Base-by-base conservation (phyloP, 495 filamentous ascomycete genomes). In the Neurospora intermedia region DNA sequence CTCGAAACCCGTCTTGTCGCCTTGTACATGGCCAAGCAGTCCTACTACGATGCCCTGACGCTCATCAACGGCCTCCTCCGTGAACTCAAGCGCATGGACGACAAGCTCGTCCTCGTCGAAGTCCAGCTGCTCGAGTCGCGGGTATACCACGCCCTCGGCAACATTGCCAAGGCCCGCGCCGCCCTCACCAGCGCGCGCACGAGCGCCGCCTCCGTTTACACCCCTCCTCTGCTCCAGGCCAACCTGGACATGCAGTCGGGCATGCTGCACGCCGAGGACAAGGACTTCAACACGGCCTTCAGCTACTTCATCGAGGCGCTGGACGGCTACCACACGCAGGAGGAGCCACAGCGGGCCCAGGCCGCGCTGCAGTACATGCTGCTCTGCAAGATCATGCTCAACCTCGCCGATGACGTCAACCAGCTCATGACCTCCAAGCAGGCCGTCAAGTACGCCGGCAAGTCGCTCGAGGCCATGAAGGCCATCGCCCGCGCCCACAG, bases 281-380 rank as follows among this genome's bases (percentile, higher is more conserved):
- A 93, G 83, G 96, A 99, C 84, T 99, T 98, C 88, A 97, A 95
- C 83, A 99, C 96, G 16, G 93, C 96, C 41, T 98, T 89, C 85
- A 97, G 93, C 62, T 99, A 99, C 85, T 99, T 99, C 83, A 97
- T 99, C 82, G 96, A 99, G 83, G 96, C 96, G 16, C 86, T 99
- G 70, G 96, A 99, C 79, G 96, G 96, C 62, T 98, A 98, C 83
- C 94, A 93, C 82, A 90, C 92, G 8, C 93, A 97, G 79, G 96
- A 99, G 74, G 93, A 95, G 76, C 83, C 90, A 8, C 86, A 88
- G 73, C 91, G 93, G 82, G 96, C 96, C 6, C 95, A 94, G 10
- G 91, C 94, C 10, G 92, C 96, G 38, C 85, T 99, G 75, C 97
- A 99, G 84, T 99, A 99, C 87, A 98, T 99, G 96, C 87, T 99